phyloP scores from a whole-genome alignment of 2,329 filamentous ascomycete species.

The Geoglossum cookeanum region DNA sequence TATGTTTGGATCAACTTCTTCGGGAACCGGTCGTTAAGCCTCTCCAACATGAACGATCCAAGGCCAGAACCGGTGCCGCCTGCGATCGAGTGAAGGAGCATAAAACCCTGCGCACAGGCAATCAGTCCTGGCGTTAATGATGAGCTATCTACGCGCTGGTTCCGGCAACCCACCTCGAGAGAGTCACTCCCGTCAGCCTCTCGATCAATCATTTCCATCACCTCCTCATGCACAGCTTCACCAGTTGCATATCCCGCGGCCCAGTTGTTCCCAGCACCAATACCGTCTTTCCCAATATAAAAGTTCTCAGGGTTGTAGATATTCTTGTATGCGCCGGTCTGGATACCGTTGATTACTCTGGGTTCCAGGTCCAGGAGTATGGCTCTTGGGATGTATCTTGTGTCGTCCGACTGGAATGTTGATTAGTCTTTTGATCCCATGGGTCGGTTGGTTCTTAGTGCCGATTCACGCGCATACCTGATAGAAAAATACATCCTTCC shows the following conservation, averaged over 20 bases:
- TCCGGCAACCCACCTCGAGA: constrained; percentile 42
- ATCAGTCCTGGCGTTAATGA: not conserved
- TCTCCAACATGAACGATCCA: constrained; percentile 83
- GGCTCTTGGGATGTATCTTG: constrained; percentile 88
- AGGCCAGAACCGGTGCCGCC: constrained; percentile 93
- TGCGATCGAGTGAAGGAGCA: constrained; percentile 96
- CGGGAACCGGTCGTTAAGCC: constrained; percentile 90
- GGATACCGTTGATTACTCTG: constrained; percentile 79
- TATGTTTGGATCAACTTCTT: constrained; percentile 99
- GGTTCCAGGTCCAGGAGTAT: constrained; percentile 93
- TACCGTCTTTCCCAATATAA: constrained; percentile 84
- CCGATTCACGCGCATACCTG: constrained; percentile 26
- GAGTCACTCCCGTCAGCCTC: constrained; percentile 97
- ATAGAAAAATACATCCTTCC: constrained; percentile 99
- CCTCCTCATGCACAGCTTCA: constrained; percentile 81
- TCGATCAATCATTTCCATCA: constrained; percentile 98
- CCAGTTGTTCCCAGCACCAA: constrained; percentile 96
- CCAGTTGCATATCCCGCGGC: constrained; percentile 88
- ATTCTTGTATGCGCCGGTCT: constrained; percentile 86
- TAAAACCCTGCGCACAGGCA: constrained; percentile 54
- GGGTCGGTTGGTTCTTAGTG: not conserved
- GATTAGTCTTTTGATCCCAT: not conserved
- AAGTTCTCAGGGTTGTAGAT: constrained; percentile 99
- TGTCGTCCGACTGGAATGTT: constrained; percentile 67
- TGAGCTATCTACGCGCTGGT: not conserved